Percentiles rank a stretch among this genome's conserved stretches.
Conservation (phyloP, 352 stramenopile genomes). For the Peronospora belbahrii region DNA sequence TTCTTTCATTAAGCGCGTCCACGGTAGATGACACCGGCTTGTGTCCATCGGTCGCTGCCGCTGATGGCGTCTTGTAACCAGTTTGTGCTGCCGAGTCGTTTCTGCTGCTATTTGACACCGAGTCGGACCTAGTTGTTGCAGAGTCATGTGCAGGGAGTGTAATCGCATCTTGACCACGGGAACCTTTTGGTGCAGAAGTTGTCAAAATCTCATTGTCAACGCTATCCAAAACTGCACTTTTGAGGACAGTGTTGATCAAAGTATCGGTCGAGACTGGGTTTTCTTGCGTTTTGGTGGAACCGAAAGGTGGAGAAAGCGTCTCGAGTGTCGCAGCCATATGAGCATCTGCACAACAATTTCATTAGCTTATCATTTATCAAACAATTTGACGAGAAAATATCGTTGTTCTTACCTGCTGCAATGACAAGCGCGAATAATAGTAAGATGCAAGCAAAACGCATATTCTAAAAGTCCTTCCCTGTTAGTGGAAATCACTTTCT, state of each 20-base stretch:
- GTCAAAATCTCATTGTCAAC: slow-evolving; percentile 8
- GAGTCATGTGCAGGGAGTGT: slow-evolving; percentile 3
- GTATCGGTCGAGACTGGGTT: background rate
- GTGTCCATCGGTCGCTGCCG: slow-evolving; percentile 2
- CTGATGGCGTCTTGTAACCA: background rate
- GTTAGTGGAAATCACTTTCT: background rate
- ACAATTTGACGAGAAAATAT: background rate
- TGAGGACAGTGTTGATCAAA: background rate
- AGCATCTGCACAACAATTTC: slow-evolving; percentile 8
- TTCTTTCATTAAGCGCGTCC: slow-evolving; percentile 14
- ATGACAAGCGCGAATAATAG: slow-evolving; percentile 16
- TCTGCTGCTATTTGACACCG: slow-evolving; percentile 3
- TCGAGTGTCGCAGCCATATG: slow-evolving; percentile 2
- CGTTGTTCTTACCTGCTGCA: slow-evolving; percentile 8
- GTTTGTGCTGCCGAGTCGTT: slow-evolving; percentile 6
- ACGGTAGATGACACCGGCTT: too few species aligned
- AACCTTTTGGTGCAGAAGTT: too few species aligned
- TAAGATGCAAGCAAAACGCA: slow-evolving; percentile 17
- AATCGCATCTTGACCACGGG: slow-evolving; percentile 6
- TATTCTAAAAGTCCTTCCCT: slow-evolving; percentile 1
- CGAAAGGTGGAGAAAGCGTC: slow-evolving; percentile 24
- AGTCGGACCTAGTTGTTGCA: slow-evolving; percentile 7
- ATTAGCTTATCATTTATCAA: background rate
- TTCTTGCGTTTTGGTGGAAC: slow-evolving; percentile 11
- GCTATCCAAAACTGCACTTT: slow-evolving; percentile 8